These are phyloP conservation scores for Alliaria petiolata DNA, from an alignment of 345 rosid genomes.

Conservation along the genomic window DNA sequence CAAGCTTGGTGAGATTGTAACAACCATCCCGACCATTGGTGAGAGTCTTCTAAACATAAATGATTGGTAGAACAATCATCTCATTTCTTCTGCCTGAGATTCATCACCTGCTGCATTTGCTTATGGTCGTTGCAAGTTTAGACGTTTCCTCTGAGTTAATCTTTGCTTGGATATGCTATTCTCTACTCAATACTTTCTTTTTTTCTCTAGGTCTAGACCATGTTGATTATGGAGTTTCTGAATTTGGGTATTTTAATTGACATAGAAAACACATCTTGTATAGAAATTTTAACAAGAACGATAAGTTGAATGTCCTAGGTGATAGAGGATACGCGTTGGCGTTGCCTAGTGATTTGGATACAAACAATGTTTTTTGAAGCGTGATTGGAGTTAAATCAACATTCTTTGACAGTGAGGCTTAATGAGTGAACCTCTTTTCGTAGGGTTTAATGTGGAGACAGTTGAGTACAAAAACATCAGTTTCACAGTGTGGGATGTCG, in stretches of 20 bases:
- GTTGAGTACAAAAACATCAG: conserved; percentile 89
- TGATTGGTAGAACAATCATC: background rate
- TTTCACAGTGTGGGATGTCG: conserved; percentile 97
- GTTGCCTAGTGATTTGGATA: background rate
- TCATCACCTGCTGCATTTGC: background rate
- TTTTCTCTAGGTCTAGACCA: background rate
- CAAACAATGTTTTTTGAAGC: background rate
- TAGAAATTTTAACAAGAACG: background rate
- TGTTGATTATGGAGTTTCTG: background rate
- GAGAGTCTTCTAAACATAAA: conserved; percentile 18
- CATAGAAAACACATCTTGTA: background rate
- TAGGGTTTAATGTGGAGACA: conserved; percentile 89
- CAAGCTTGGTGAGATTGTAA: conserved; percentile 61
- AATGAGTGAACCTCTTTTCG: background rate
- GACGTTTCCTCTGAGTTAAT: background rate
- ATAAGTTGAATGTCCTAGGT: background rate
- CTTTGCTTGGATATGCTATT: background rate
- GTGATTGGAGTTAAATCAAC: background rate
- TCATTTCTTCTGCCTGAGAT: background rate
- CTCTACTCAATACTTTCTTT: background rate
- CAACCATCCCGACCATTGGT: conserved; percentile 66
- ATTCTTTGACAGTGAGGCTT: background rate
- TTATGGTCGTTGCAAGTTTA: background rate
- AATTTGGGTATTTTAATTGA: background rate
- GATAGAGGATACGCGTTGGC: background rate